Percentiles rank a stretch among this genome's conserved stretches.
Conservation (phyloP, 345 rosid genomes). For the Bruguiera parviflora region DNA sequence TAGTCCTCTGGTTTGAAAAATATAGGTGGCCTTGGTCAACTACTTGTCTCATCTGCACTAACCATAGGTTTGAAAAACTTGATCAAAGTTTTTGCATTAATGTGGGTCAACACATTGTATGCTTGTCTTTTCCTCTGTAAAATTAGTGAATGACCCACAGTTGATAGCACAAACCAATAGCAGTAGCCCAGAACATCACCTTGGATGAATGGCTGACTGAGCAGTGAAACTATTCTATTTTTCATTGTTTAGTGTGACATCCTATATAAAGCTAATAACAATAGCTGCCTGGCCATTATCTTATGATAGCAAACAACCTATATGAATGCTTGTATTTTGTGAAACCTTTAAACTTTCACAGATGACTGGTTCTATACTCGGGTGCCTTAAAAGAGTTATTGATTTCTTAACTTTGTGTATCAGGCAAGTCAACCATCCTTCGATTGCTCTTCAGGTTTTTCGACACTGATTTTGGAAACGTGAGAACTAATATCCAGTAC, state of each 20-base stretch:
- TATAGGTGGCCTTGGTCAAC: too few species aligned
- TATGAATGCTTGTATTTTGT: neutral
- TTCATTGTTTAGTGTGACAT: too few species aligned
- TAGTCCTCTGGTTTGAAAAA: too few species aligned
- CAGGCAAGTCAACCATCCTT: slow-evolving; percentile 97
- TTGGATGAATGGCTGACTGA: too few species aligned
- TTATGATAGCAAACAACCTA: neutral
- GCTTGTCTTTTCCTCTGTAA: too few species aligned
- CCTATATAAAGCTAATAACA: too few species aligned
- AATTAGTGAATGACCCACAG: too few species aligned
- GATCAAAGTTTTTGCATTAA: neutral
- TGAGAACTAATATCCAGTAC: slow-evolving; percentile 36
- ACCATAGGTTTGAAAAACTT: neutral
- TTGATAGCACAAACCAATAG: too few species aligned
- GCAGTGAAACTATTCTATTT: too few species aligned
- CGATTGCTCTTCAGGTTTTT: slow-evolving; percentile 88
- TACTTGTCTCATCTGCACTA: neutral
- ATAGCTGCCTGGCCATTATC: neutral
- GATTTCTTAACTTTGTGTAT: slow-evolving; percentile 25
- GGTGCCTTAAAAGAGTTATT: slow-evolving; percentile 14
- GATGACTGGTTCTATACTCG: neutral
- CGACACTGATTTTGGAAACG: slow-evolving; percentile 74
- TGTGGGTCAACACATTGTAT: neutral
- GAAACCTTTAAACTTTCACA: neutral
- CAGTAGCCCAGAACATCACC: too few species aligned